phyloP scores from a whole-genome alignment of 116 monocot species.

The Thalassia testudinum region DNA sequence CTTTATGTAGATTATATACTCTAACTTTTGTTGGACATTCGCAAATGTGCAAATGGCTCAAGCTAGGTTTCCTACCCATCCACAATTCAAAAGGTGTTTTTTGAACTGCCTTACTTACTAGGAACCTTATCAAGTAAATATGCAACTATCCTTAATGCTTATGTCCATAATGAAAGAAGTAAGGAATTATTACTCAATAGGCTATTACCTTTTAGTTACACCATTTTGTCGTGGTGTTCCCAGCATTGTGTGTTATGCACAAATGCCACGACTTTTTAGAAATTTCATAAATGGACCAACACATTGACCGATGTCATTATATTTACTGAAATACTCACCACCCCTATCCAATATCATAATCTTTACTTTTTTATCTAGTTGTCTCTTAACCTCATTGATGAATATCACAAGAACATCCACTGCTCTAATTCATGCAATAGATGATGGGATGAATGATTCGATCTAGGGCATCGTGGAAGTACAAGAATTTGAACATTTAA shows the following conservation, averaged over 20 bases:
- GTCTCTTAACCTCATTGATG: conserved; percentile 1
- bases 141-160: not conserved
- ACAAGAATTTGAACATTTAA: too few species aligned
- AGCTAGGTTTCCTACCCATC: too few species aligned
- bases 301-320: not conserved
- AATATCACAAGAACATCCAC: not conserved
- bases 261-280: not conserved
- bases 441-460: too few species aligned
- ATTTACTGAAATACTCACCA: not conserved
- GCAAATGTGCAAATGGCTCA: too few species aligned
- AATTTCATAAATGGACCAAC: not conserved
- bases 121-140: not conserved
- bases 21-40: too few species aligned
- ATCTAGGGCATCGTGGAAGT: too few species aligned
- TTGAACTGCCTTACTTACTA: not conserved
- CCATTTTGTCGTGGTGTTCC: too few species aligned
- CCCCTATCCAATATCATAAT: not conserved
- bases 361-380: conserved; percentile 1
- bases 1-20: too few species aligned
- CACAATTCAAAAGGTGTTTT: not conserved
- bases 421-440: not conserved
- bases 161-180: not conserved
- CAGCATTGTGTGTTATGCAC: not conserved
- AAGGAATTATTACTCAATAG: not conserved
- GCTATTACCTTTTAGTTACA: not conserved